Evolutionary conservation across 805 yeast species (phyloP), one percentile per base, ranked within the genome.

Genomic region (Candida gorgasii): DNA sequence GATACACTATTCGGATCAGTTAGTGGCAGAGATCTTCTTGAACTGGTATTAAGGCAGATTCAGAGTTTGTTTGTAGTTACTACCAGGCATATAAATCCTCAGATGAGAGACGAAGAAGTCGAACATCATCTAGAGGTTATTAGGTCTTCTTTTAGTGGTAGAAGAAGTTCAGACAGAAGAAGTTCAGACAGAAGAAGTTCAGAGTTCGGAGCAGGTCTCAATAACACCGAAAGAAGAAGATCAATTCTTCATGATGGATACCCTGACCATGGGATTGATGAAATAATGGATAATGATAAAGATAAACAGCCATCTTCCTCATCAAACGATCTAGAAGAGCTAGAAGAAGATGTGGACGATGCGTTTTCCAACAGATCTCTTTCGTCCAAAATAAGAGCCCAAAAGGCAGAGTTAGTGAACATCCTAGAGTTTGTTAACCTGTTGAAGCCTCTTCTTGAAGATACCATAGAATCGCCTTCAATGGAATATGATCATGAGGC

Each of bases 401-500:
- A 35, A 22, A 41, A 30, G 14, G 33, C 29, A 8, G 44, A 53
- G 3, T 47, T 57, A 34, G 50, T 46, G 12, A 45, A 55, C 5
- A 47, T 71, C 22, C 33, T 62, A 3, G 39, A 50, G 6, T 67
- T 62, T 39, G 47, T 76, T 32, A 57, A 58, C 11, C 57, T 57
- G 17, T 40, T 65, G 20, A 61, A 57, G 39, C 63, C 62, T 15
- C 46, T 66, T 9, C 43, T 67, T 14, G 47, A 56, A 19, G 69
- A 73, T 42, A 45, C 71, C 9, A 51, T 71, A n/a, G 68, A 68
- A 6, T 46, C 63, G 19, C 75, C 78, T 0, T 50, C 53, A 9
- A 73, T 67, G 49, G 58, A 55, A 28, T 82, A 80, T 52, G 48
- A 63, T 7, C 79, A 62, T 50, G 69, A 71, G 3, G 80, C 79